Base-by-base conservation (phyloP, 139 green algal species). In the Trebouxia sp. region DNA sequence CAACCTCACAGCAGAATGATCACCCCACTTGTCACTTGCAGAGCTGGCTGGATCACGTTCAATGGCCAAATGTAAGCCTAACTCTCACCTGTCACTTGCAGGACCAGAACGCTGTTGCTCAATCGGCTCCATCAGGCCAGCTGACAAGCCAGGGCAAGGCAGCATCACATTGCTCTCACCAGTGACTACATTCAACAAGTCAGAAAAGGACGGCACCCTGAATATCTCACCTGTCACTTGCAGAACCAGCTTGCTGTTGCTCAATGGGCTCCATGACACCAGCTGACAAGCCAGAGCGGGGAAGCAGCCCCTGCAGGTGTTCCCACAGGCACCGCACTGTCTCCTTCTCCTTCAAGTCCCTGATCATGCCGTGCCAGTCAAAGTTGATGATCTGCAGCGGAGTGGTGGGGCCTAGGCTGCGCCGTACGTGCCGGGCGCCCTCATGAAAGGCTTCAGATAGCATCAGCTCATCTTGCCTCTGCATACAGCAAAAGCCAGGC, bases 321-420 rank as follows among this genome's bases (percentile, higher is more conserved):
- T 79, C 76, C 96, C 96, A 99, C 75, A 99, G 92, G 0, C 89
- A 95, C 81, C 98, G 94, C 35, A 98, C 92, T 4, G 94, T 91
- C 48, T 85, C 90, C 66, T 91, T 84, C 83, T 97, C 95, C 26
- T 89, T 92, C 41, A 99, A 83, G 58, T 90, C 79, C 85, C 94
- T 96, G 76, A 96, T 93, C 83, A 93, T 93, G 72, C 93, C 94
- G 84, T 99, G 97, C 97, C 97, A 99, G 90, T 99, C 97, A 72
- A 98, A 96, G 82, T 94, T 96, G 37, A 91, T 38, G 30, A 96
- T 55, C 72, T 79, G 43, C 42, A 65, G 24, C 7, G 85, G 67
- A 17, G 65, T 28, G 28, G 76, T 28, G 1, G 43, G 37, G n/a
- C 72, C 43, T 35, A 70, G 42, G 11, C 1, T 11, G 76, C 85